These are phyloP conservation scores for Cynanchum wilfordii DNA, from an alignment of 257 asterid genomes.

Conservation along the genomic window DNA sequence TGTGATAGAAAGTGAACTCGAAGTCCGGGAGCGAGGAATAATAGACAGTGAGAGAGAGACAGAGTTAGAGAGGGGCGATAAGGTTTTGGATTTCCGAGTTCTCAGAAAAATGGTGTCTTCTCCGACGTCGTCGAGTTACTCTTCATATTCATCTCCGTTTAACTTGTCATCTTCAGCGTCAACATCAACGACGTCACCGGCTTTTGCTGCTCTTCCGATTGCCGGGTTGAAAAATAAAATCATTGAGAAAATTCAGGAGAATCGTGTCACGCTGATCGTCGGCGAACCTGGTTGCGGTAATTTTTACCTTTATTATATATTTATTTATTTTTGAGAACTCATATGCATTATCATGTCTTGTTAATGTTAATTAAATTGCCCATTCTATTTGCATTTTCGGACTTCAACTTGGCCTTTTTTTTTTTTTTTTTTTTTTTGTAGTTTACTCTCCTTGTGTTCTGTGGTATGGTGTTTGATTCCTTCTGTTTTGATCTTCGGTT, in stretches of 20 bases:
- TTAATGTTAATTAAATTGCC: neutral
- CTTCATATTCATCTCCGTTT: constrained; percentile 26
- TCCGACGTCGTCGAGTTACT: constrained; percentile 34
- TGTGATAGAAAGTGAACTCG: neutral
- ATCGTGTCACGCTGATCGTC: constrained; percentile 84
- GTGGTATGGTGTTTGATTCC: neutral
- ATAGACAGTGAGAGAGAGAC: neutral
- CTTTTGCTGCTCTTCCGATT: constrained; percentile 58
- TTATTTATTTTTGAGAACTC: neutral
- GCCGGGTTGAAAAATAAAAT: constrained; percentile 51
- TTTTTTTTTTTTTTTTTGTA: fast-evolving
- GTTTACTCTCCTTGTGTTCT: neutral
- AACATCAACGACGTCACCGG: constrained; percentile 26
- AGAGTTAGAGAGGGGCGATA: too few species aligned
- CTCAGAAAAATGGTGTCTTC: constrained; percentile 49
- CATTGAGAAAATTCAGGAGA: constrained; percentile 66
- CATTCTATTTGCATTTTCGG: neutral
- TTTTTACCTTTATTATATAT: neutral
- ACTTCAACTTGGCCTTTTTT: neutral
- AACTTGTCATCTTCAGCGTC: constrained; percentile 18
- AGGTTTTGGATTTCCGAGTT: constrained; percentile 9
- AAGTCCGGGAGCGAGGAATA: neutral
- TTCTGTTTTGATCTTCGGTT: neutral
- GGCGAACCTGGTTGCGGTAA: constrained; percentile 98
- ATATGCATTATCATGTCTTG: neutral